These are phyloP conservation scores for Gliomastix tumulicola DNA, from an alignment of 2,329 filamentous ascomycete genomes.

Conservation along the genomic window DNA sequence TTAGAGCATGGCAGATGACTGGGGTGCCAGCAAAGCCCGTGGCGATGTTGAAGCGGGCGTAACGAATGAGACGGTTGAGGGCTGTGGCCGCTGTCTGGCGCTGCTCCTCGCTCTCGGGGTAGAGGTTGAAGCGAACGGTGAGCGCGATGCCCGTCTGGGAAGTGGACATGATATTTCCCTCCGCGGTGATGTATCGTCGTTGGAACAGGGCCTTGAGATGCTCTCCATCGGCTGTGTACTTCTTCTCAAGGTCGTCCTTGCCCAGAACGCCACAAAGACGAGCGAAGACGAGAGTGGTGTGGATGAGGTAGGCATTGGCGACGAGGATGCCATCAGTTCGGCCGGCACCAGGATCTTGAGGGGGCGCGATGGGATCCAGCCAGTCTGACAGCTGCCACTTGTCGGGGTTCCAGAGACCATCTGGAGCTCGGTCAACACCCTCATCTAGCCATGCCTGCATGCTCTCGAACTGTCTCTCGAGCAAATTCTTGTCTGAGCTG, in stretches of 20 bases:
- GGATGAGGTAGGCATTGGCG: neutral
- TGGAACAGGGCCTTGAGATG: neutral
- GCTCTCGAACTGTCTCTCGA: conserved; percentile 20
- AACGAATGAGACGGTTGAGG: neutral
- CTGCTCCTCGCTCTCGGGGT: neutral
- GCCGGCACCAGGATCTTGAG: neutral
- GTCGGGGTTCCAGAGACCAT: conserved; percentile 28
- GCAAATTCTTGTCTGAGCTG: conserved; percentile 6
- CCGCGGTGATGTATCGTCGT: neutral
- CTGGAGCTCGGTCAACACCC: conserved; percentile 19
- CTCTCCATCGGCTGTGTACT: neutral
- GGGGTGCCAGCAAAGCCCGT: conserved; percentile 38
- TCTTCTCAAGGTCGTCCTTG: neutral
- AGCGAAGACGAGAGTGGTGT: neutral
- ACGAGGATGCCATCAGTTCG: neutral
- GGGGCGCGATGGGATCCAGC: conserved; percentile 1
- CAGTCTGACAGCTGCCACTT: conserved; percentile 20
- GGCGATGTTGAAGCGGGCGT: conserved; percentile 18
- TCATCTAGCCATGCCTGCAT: conserved; percentile 31
- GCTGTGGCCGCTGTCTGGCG: neutral
- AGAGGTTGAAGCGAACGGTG: neutral
- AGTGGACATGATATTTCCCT: neutral
- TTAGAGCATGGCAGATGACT: conserved; percentile 21
- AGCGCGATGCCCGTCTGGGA: neutral
- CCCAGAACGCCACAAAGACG: neutral